Percentiles rank a stretch among this genome's conserved stretches.
These are phyloP conservation scores for Copromyces sp. DNA, from an alignment of 495 filamentous ascomycete species.

Conservation along the genomic window DNA sequence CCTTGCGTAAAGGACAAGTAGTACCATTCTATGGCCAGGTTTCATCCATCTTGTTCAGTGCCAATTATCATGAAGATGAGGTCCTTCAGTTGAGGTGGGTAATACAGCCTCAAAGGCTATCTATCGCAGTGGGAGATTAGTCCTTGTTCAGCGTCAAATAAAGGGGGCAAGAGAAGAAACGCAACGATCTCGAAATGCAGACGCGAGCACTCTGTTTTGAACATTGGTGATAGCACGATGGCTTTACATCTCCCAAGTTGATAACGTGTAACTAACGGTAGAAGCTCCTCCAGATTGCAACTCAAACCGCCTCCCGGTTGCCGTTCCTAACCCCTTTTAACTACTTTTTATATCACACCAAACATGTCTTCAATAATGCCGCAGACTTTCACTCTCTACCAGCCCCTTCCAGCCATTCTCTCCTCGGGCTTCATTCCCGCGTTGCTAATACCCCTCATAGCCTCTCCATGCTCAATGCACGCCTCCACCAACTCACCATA, in stretches of 20 bases:
- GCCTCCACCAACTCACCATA: slow-evolving; percentile 80
- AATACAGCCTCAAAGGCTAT: not conserved
- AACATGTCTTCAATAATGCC: not conserved
- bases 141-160: not conserved
- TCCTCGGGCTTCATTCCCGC: slow-evolving; percentile 60
- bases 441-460: slow-evolving; percentile 91
- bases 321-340: not conserved
- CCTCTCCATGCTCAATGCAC: slow-evolving; percentile 76
- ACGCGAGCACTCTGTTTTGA: not conserved
- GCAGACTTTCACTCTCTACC: slow-evolving; percentile 40
- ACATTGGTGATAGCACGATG: not conserved
- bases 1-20: not conserved
- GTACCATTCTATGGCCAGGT: not conserved
- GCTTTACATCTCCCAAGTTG: not conserved
- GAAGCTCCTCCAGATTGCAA: not conserved
- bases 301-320: not conserved
- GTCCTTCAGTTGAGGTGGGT: not conserved
- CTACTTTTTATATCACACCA: not conserved
- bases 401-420: slow-evolving; percentile 79
- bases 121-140: not conserved
- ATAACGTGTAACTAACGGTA: not conserved
- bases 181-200: not conserved
- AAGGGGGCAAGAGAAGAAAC: not conserved
- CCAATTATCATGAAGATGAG: not conserved
- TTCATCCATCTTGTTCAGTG: not conserved